Evolutionary conservation across 495 filamentous ascomycete genomes (phyloP), one percentile per base, ranked within the genome.

Genomic region (Podospora australis): DNA sequence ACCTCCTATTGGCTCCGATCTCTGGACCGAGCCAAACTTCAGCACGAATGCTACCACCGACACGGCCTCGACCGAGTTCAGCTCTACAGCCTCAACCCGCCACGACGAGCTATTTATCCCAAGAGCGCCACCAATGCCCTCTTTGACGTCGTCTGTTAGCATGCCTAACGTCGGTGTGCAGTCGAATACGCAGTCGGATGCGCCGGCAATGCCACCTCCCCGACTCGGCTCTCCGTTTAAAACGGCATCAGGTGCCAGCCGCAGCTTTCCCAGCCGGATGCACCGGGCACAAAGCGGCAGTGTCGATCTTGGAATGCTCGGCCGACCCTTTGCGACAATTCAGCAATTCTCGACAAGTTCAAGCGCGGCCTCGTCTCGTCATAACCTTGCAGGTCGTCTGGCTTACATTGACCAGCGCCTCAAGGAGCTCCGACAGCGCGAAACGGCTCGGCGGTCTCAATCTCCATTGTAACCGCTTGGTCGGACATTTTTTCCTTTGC

Each of bases 221-320:
- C 69, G 75, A 11, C 63, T 79, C 2, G 74, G 77, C 23, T 79
- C 77, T 5, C 77, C 75, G 0, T 77, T 78, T 32, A 36, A 36
- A 17, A 60, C 69, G 1, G 69, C 57, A 17, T 46, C 62, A 14
- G 60, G 54, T 35, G 67, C 72, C 1, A 74, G 70, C 53, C 64
- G 67, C 39, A 77, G 70, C 53, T 78, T 77, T 49, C 72, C 74
- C 14, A 73, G 71, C 46, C 63, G 75, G 9, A 30, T 72, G 9
- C 62, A 62, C 17, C 58, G 61, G 14, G 62, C 61, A 39, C 59
- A 68, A 24, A 64, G 69, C 11, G 62, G 53, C 22, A 69, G 59
- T 47, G 64, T 75, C 28, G 68, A 65, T 19, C 46, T 70, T 38
- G 64, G 65, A 7, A 68, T 71, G 44, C 57, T 73, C 16, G 66